Evolutionary conservation across 495 filamentous ascomycete genomes (phyloP).

Genomic region (Aspergillus homomorphus): DNA sequence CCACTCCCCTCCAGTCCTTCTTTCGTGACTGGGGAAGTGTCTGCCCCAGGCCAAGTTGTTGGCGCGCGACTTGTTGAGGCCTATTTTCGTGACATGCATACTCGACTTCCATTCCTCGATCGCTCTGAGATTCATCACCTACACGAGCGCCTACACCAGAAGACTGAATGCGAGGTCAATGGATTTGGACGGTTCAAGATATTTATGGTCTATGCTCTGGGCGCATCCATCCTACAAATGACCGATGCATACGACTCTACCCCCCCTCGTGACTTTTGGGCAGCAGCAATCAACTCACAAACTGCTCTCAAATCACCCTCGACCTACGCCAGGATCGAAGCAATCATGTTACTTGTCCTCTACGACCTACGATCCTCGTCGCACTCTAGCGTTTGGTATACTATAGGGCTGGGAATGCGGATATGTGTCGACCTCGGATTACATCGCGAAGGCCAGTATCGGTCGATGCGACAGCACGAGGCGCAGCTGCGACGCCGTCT

Average conservation of each 20-base stretch:
- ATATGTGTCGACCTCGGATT: conserved; percentile 43
- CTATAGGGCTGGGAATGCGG: conserved; percentile 43
- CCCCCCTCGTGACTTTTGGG: conserved; percentile 14
- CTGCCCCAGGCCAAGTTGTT: conserved; percentile 33
- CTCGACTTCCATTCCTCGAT: conserved; percentile 40
- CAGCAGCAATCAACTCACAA: conserved; percentile 34
- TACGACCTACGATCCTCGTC: conserved; percentile 36
- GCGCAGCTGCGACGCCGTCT: conserved; percentile 32
- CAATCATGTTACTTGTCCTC: conserved; percentile 38
- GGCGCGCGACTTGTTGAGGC: conserved; percentile 34
- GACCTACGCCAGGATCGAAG: conserved; percentile 37
- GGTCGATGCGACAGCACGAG: conserved; percentile 25
- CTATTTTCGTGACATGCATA: conserved; percentile 38
- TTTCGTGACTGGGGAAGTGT: conserved; percentile 19
- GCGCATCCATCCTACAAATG: conserved; percentile 34
- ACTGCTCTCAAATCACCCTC: conserved; percentile 30
- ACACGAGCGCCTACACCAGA: conserved; percentile 28
- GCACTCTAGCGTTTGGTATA: conserved; percentile 43
- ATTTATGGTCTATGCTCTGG: conserved; percentile 46
- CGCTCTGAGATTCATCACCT: conserved; percentile 31
- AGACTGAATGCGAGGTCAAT: conserved; percentile 21
- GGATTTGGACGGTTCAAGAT: conserved; percentile 39
- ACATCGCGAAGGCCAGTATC: conserved; percentile 28
- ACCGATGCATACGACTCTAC: conserved; percentile 33
- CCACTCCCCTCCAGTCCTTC: conserved; percentile 11